phyloP scores from a whole-genome alignment of 1,284 basidiomycete genomes.

The Leccinum subatratum region DNA sequence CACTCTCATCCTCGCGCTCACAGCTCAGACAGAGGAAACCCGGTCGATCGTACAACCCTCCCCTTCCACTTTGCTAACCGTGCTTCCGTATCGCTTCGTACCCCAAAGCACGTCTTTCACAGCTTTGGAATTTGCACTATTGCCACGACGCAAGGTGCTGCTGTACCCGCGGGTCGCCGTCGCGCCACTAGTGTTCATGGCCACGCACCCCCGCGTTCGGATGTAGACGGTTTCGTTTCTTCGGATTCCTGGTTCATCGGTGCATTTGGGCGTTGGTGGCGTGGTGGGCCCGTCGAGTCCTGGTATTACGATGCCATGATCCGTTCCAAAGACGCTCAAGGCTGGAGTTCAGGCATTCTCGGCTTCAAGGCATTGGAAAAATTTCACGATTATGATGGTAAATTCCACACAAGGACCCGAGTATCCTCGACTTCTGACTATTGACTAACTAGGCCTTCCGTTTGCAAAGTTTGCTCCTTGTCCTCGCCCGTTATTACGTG shows the following conservation, averaged over 20 bases:
- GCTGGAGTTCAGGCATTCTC: conserved; percentile 68
- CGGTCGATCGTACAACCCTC: conserved; percentile 30
- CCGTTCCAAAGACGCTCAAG: conserved; percentile 64
- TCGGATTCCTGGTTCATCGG: conserved; percentile 83
- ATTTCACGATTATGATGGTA: conserved; percentile 59
- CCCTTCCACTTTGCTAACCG: conserved; percentile 88
- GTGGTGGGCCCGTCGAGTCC: conserved; percentile 65
- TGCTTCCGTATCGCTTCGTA: conserved; percentile 86
- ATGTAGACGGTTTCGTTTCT: conserved; percentile 47
- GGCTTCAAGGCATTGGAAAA: conserved; percentile 66
- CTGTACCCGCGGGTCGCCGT: conserved; percentile 21
- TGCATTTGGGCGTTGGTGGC: conserved; percentile 84
- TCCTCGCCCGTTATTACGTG: conserved; percentile 38
- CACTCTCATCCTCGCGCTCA: conserved; percentile 35
- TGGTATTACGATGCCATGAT: conserved; percentile 66
- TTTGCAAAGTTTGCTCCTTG: conserved; percentile 46
- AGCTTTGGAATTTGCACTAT: conserved; percentile 83
- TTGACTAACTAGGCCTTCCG: conserved; percentile 41
- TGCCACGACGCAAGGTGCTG: conserved; percentile 44
- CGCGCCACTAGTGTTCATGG: conserved; percentile 16
- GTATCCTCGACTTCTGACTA: conserved; percentile 2
- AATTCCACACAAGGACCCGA: conserved; percentile 18
- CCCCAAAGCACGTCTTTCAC: conserved; percentile 85
- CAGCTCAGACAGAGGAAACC: conserved; percentile 15
- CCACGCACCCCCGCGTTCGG: conserved; percentile 28